Evolutionary conservation across 116 monocot genomes (phyloP).

Genomic region (Iris pallida): DNA sequence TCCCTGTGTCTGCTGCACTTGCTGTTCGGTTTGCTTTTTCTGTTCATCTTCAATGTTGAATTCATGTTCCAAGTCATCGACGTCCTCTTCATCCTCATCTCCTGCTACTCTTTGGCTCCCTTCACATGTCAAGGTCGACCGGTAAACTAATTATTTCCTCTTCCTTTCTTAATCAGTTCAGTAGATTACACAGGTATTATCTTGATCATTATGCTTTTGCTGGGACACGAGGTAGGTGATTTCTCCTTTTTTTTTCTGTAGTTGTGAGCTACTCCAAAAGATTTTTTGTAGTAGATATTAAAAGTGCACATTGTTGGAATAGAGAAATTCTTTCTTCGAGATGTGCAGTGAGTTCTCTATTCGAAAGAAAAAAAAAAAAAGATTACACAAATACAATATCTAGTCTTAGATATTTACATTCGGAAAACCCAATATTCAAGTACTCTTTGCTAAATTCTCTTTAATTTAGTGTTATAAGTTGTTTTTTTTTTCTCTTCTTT

Average conservation of each 20-base stretch:
- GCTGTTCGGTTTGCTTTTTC: slow-evolving; percentile 29
- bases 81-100: slow-evolving; percentile 91
- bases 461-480: too few relatives aligned
- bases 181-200: neutral
- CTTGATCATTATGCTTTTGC: neutral
- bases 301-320: too few relatives aligned
- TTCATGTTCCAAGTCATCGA: slow-evolving; percentile 89
- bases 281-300: too few relatives aligned
- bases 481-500: too few relatives aligned
- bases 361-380: too few relatives aligned
- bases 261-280: neutral
- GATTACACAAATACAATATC: too few relatives aligned
- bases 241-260: neutral
- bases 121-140: slow-evolving; percentile 10
- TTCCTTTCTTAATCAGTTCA: neutral
- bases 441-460: too few relatives aligned
- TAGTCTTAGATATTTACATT: too few relatives aligned
- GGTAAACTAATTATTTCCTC: neutral
- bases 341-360: too few relatives aligned
- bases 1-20: slow-evolving; percentile 11
- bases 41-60: slow-evolving; percentile 62
- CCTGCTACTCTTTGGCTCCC: slow-evolving; percentile 93
- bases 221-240: neutral
- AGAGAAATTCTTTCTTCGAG: too few relatives aligned
- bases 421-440: too few relatives aligned